These are phyloP conservation scores for Blastobotrys parvus DNA, from an alignment of 805 yeast genomes.

Conservation along the genomic window DNA sequence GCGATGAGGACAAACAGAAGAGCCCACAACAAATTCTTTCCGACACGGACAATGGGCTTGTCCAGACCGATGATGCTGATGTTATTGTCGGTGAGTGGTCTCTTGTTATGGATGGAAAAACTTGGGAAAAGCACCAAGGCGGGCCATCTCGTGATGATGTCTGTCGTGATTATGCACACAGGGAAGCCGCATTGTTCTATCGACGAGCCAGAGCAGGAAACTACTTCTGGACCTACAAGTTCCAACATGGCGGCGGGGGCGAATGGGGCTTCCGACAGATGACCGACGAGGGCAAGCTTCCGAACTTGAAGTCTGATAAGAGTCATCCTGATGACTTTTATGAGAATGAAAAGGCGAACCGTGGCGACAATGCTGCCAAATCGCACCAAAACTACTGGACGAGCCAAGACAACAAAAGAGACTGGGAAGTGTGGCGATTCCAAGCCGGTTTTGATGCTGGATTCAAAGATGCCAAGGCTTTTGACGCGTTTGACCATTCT, in stretches of 20 bases:
- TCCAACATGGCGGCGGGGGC: conserved; percentile 85
- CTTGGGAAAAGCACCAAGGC: conserved; percentile 51
- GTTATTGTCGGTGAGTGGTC: conserved; percentile 84
- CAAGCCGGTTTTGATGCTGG: conserved; percentile 71
- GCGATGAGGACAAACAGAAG: conserved; percentile 61
- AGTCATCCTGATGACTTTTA: background rate
- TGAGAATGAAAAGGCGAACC: background rate
- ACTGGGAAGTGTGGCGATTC: conserved; percentile 74
- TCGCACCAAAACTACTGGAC: conserved; percentile 67
- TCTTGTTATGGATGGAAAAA: conserved; percentile 67
- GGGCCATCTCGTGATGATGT: conserved; percentile 43
- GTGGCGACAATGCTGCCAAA: conserved; percentile 34
- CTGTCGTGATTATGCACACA: conserved; percentile 55
- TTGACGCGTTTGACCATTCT: conserved; percentile 62
- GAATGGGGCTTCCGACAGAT: conserved; percentile 91
- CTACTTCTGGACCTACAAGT: conserved; percentile 88
- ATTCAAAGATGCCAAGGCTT: conserved; percentile 64
- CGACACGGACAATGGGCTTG: conserved; percentile 38
- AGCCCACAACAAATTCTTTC: conserved; percentile 53
- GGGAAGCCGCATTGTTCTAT: conserved; percentile 41
- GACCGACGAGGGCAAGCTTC: conserved; percentile 54
- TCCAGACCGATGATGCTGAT: conserved; percentile 44
- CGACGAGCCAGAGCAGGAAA: conserved; percentile 58
- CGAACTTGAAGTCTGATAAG: conserved; percentile 23
- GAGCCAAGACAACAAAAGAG: conserved; percentile 42